Conservation (phyloP, 257 asterid genomes). For the Ajuga chamaepitys region DNA sequence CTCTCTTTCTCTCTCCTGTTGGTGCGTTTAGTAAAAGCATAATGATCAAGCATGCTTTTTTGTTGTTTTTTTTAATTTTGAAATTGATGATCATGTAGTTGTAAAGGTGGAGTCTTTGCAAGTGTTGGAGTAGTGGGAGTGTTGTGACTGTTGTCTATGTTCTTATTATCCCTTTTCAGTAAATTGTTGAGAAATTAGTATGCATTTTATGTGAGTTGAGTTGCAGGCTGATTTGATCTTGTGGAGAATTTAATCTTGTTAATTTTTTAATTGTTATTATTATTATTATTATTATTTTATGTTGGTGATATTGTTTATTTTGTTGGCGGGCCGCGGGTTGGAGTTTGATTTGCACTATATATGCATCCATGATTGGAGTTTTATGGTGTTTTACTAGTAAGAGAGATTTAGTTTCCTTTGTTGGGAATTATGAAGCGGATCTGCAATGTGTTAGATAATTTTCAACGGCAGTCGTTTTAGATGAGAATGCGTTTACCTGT, state of each 20-base stretch:
- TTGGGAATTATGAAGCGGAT: conserved; percentile 12
- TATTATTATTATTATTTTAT: not conserved
- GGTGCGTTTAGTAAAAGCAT: conserved; percentile 36
- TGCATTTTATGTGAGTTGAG: conserved; percentile 2
- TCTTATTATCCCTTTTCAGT: not conserved
- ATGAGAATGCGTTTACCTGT: not conserved
- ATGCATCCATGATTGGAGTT: not conserved
- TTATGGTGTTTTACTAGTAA: not conserved
- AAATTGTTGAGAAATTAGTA: not conserved
- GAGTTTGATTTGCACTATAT: not conserved
- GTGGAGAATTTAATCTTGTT: not conserved
- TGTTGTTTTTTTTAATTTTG: conserved; percentile 13
- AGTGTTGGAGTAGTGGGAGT: conserved; percentile 7
- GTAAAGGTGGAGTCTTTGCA: conserved; percentile 26
- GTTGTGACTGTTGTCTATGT: conserved; percentile 28
- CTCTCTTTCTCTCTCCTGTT: conserved; percentile 32
- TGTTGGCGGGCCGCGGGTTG: no score
- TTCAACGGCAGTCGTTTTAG: not conserved
- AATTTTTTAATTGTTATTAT: not conserved
- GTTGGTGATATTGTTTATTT: not conserved
- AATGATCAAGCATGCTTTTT: conserved; percentile 24
- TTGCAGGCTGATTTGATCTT: conserved; percentile 8
- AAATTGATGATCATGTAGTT: conserved; percentile 20
- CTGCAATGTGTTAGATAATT: conserved; percentile 1
- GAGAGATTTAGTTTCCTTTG: conserved; percentile 8